Evolutionary conservation across 257 asterid genomes (phyloP), one percentile per base, ranked within the genome.

Genomic region (Fraxinus anomala): DNA sequence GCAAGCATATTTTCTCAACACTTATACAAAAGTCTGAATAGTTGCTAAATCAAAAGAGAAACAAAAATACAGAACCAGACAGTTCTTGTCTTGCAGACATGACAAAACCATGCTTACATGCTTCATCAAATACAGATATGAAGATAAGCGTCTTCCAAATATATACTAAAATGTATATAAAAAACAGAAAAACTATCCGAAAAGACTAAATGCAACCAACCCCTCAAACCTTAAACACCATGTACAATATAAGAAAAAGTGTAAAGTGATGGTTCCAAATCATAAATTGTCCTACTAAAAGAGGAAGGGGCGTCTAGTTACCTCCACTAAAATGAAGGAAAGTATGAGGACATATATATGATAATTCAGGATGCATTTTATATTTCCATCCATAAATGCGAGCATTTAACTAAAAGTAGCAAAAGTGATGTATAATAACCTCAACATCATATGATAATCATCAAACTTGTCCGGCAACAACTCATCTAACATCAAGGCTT

Each of bases 371-470:
- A 66, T 16, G 37, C 67, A 54, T 24, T 69, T 51, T 19, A 69
- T 31, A 12, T n/a, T 75, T 80, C 56, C 63, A 56, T 73, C 74
- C 34, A 73, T 39, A 65, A 13, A 74, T 61, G 54, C 37, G 37
- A 30, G 65, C 73, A 68, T 31, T 77, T 14, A 71, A 61, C 77
- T 47, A 65, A 79, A 81, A 69, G 37, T 72, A 68, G 66, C 16
- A 79, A 59, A 75, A 72, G 65, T 33, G 65, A 77, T 28, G 28
- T 61, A 80, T 17, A 82, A 56, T 68, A 72, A 95, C 99, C 99
- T 95, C 87, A 95, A 80, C 97, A 93, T 91, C 96, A 90, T 90
- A 80, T 93, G 97, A 90, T 95, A 95, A 86, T 93, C 98, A 81
- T 93, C 98, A 77, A 91, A 91, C 80, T 91, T 92, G 72, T 90